Base-by-base conservation (phyloP, 345 rosid species). In the Gossypium thurberi region DNA sequence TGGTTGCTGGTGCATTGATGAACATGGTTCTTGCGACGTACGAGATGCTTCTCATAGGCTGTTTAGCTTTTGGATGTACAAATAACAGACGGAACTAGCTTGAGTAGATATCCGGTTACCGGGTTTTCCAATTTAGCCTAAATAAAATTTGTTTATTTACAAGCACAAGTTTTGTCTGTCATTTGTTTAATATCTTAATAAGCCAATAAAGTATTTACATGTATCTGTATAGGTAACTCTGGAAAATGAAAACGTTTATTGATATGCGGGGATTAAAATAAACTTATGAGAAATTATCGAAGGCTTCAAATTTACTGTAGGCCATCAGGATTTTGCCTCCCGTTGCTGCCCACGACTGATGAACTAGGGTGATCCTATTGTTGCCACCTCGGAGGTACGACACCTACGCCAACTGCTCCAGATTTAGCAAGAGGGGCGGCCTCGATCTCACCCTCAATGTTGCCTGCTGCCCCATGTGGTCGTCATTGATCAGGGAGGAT, bases 1-100 rank as follows among this genome's bases (percentile, higher is more conserved):
- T 88, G 73, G 89, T 91, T 78, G 88, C 93, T 62, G 93, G 90
- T 72, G 97, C 94, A 23, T 86, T 91, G 12, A 78, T 91, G 94
- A 90, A 78, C 74, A 83, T 92, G 83, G 82, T 84, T 17, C 88
- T 92, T 6, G 80, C 90, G 83, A 76, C 90, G 3, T 94, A 91
- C 77, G 84, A 86, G 9, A 85, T 94, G 90, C 92, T 9, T 86
- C 87, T 76, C 97, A 91, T 77, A 88, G 94, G 91, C 89, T 68
- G 56, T 57, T 71, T 81, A 73, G 81, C 69, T 79, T 58, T 71
- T 67, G 46, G 69, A 64, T 85, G 86, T 87, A 85, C 82, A 84
- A 85, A 85, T 84, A 82, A 72, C 76, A 69, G 82, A 75, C 78
- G 80, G 73, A 73, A 67, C 69, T 75, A 18, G 65, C 77, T 74